Conservation (phyloP, 306 rosid genomes). For the Oxytropis ochrocephala region DNA sequence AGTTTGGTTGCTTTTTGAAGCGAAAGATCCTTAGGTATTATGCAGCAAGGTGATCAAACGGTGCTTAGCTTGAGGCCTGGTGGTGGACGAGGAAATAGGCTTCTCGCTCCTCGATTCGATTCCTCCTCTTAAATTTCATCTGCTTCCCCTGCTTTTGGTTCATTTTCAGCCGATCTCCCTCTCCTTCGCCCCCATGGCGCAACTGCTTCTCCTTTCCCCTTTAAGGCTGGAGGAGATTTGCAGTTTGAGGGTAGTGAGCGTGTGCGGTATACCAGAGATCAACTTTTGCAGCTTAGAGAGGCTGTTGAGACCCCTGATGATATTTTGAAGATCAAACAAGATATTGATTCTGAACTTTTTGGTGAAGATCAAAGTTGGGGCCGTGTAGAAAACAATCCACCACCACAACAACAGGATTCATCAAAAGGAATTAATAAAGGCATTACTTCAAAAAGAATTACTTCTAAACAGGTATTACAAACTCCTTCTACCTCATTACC, state of each 20-base stretch:
- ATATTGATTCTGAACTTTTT: conserved; percentile 69
- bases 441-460: no score
- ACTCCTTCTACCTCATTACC: no score
- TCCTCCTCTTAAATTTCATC: conserved; percentile 52
- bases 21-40: conserved; percentile 77
- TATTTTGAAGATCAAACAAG: conserved; percentile 62
- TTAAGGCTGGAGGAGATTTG: conserved; percentile 77
- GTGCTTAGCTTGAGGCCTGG: conserved; percentile 98
- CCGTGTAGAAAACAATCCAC: conserved; percentile 53
- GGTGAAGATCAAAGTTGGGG: conserved; percentile 88
- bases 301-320: conserved; percentile 62
- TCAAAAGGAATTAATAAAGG: no score
- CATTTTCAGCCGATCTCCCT: conserved; percentile 65
- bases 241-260: conserved; percentile 83
- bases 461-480: no score
- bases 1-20: conserved; percentile 16
- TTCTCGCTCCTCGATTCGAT: conserved; percentile 69
- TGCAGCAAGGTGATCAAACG: conserved; percentile 97
- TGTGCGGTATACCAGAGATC: conserved; percentile 67
- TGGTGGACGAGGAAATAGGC: conserved; percentile 81
- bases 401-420: no score
- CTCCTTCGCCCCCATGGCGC: conserved; percentile 56
- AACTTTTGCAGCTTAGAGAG: conserved; percentile 69
- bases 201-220: conserved; percentile 36
- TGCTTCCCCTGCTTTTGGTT: conserved; percentile 48